phyloP scores from a whole-genome alignment of 495 filamentous ascomycete species.

The Penicillium cosmopolitanum region DNA sequence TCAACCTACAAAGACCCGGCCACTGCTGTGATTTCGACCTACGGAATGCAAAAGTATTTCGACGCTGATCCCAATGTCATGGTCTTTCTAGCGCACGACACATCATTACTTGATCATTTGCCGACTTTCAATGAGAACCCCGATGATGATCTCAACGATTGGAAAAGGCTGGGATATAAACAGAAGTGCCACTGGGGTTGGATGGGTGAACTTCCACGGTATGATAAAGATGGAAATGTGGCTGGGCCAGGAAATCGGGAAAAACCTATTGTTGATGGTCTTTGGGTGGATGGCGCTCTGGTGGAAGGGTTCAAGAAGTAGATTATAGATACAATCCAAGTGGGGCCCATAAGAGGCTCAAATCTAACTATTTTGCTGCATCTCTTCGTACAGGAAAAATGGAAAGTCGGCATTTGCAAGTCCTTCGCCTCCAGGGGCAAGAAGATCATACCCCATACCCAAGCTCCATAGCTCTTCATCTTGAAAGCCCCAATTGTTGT shows the following conservation, averaged over 20 bases:
- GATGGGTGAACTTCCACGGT: constrained; percentile 6
- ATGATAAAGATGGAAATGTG: constrained; percentile 6
- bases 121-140: constrained; percentile 12
- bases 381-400: neutral
- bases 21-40: neutral
- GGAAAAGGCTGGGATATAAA: constrained; percentile 7
- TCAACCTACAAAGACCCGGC: neutral
- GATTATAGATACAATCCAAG: neutral
- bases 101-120: constrained; percentile 7
- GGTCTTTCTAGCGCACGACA: constrained; percentile 13
- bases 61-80: constrained; percentile 8
- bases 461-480: neutral
- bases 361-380: neutral
- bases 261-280: constrained; percentile 5
- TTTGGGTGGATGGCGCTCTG: constrained; percentile 7
- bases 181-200: constrained; percentile 15
- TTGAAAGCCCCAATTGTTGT: neutral
- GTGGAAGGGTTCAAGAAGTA: neutral
- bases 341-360: neutral
- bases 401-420: neutral
- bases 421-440: neutral
- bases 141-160: constrained; percentile 9
- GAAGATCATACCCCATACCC: neutral
- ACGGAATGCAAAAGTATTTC: constrained; percentile 2
- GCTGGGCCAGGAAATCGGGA: neutral